Conservation (phyloP, 2,329 filamentous ascomycete genomes). For the Colletotrichum truncatum region DNA sequence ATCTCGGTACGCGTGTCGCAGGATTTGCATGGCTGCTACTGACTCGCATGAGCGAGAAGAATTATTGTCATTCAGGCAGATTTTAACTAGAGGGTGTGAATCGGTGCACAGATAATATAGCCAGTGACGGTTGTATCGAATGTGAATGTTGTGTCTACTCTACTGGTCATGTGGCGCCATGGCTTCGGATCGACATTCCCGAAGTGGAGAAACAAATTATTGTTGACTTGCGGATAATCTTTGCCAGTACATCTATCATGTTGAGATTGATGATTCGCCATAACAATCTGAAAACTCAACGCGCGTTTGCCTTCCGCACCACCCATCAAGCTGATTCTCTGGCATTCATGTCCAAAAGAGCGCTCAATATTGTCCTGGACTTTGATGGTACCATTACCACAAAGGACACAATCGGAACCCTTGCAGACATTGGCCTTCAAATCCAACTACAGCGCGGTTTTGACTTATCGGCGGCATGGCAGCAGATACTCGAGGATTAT, state of each 20-base stretch:
- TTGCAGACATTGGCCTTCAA: slow-evolving; percentile 54
- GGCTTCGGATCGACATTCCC: neutral
- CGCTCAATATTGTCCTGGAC: slow-evolving; percentile 60
- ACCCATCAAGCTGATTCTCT: neutral
- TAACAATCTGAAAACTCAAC: neutral
- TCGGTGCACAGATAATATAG: neutral
- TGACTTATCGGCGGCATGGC: slow-evolving; percentile 52
- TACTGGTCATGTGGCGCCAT: neutral
- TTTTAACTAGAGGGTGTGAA: too few relatives aligned
- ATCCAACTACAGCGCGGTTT: slow-evolving; percentile 35
- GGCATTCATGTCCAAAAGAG: slow-evolving; percentile 16
- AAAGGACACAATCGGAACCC: slow-evolving; percentile 59
- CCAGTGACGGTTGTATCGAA: neutral
- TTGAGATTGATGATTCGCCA: neutral
- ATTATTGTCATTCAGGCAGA: neutral
- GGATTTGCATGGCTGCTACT: slow-evolving; percentile 3
- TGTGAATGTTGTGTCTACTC: neutral
- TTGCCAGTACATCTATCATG: neutral
- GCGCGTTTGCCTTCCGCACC: neutral
- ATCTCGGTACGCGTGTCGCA: neutral
- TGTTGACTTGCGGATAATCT: neutral
- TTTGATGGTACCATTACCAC: slow-evolving; percentile 69
- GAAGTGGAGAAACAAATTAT: slow-evolving; percentile 10
- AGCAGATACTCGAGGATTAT: slow-evolving; percentile 55
- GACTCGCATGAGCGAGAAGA: neutral